These are phyloP conservation scores for Chaetomiaceae sp. DNA, from an alignment of 2,329 filamentous ascomycete genomes.

Conservation along the genomic window DNA sequence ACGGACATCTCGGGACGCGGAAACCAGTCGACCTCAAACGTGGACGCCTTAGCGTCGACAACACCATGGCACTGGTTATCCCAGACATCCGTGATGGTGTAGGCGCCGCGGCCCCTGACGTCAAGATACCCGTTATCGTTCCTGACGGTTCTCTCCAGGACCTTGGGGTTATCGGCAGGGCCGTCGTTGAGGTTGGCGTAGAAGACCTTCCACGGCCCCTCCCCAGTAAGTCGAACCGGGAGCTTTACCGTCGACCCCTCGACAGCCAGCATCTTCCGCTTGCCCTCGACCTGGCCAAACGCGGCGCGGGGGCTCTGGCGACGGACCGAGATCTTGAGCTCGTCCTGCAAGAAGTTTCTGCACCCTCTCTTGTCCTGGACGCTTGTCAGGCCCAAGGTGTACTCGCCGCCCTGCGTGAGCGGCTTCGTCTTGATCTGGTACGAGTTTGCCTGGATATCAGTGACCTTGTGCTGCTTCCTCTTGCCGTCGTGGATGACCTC, in stretches of 20 bases:
- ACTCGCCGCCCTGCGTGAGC: conserved; percentile 79
- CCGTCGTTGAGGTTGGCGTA: conserved; percentile 64
- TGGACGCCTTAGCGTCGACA: conserved; percentile 67
- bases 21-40: conserved; percentile 81
- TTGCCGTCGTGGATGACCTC: conserved; percentile 88
- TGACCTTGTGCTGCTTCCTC: conserved; percentile 62
- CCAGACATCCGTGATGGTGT: conserved; percentile 70
- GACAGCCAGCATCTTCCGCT: conserved; percentile 66
- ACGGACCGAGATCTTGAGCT: conserved; percentile 78
- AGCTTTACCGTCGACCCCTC: conserved; percentile 70
- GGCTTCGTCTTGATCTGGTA: conserved; percentile 71
- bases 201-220: conserved; percentile 74
- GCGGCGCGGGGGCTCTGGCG: conserved; percentile 81
- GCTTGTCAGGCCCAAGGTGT: conserved; percentile 77
- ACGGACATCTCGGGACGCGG: conserved; percentile 69
- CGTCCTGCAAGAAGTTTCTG: conserved; percentile 78
- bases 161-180: conserved; percentile 33
- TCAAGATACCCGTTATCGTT: conserved; percentile 63
- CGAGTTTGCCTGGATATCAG: conserved; percentile 56
- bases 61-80: conserved; percentile 79
- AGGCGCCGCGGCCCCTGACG: conserved; percentile 65
- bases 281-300: conserved; percentile 82
- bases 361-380: conserved; percentile 84
- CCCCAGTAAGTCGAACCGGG: conserved; percentile 79
- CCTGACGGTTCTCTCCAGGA: conserved; percentile 45